Conservation (phyloP, 1,139 yeast genomes). For the Entelexis sorbosivorans region DNA sequence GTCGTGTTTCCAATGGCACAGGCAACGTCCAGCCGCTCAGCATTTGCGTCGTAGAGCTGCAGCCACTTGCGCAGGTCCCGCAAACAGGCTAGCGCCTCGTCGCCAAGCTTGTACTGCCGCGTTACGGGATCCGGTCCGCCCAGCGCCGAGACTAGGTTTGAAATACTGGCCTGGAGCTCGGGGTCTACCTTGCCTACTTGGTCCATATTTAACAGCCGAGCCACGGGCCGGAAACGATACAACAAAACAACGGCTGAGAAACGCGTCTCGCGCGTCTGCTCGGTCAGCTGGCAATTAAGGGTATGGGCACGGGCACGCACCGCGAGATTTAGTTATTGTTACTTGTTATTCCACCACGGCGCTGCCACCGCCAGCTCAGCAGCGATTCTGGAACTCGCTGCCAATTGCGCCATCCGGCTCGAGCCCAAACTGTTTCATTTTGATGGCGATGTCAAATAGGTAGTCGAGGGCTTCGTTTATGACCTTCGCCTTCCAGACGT, state of each 20-base stretch:
- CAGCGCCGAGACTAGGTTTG: conserved; percentile 63
- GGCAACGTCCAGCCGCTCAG: conserved; percentile 37
- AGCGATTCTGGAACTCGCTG: background rate
- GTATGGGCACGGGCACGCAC: conserved; percentile 5
- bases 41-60: conserved; percentile 59
- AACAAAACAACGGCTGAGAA: background rate
- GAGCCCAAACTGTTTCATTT: conserved; percentile 42
- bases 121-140: conserved; percentile 66
- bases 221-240: background rate
- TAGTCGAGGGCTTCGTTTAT: conserved; percentile 91
- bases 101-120: conserved; percentile 68
- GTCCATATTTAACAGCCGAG: background rate
- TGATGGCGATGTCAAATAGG: conserved; percentile 69
- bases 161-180: conserved; percentile 50
- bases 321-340: too few species aligned
- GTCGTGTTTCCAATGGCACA: conserved; percentile 78
- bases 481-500: conserved; percentile 84
- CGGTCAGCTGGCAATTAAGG: conserved; percentile 6
- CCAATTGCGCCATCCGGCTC: conserved; percentile 14
- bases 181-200: conserved; percentile 25
- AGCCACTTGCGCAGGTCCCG: conserved; percentile 86
- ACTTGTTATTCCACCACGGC: too few species aligned
- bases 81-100: conserved; percentile 80
- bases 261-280: conserved; percentile 8
- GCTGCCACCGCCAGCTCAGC: background rate